These are phyloP conservation scores for Francoa sonchifolia DNA, from an alignment of 441 rosid genomes.

Conservation along the genomic window DNA sequence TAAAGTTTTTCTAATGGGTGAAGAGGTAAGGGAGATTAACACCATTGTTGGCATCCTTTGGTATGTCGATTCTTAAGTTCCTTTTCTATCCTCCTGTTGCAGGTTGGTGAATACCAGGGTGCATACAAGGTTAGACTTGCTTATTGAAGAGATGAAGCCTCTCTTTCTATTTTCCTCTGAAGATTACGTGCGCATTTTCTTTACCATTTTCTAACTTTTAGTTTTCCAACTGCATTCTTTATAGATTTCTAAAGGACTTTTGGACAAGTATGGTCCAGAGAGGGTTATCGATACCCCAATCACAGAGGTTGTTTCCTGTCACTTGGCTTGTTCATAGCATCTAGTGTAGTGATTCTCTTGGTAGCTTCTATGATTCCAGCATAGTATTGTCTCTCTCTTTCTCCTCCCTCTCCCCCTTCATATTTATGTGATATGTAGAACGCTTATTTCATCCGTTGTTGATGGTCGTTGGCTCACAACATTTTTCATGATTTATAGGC, in stretches of 20 bases:
- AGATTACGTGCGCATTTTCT: background rate
- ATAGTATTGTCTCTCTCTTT: background rate
- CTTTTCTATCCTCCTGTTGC: conserved; percentile 13
- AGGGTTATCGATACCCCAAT: conserved; percentile 95
- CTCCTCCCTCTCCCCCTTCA: background rate
- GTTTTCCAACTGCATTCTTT: conserved; percentile 9
- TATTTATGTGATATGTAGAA: background rate
- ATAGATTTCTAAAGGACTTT: conserved; percentile 78
- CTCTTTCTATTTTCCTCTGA: too few relatives aligned
- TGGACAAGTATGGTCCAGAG: conserved; percentile 92
- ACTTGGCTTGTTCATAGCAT: background rate
- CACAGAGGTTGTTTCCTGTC: conserved; percentile 51
- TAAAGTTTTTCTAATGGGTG: conserved; percentile 66
- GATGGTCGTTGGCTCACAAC: background rate
- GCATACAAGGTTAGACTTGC: conserved; percentile 75
- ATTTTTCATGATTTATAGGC: conserved; percentile 38
- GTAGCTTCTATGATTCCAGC: too few relatives aligned
- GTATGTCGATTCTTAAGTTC: conserved; percentile 2
- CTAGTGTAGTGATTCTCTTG: too few relatives aligned
- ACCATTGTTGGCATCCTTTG: too few relatives aligned
- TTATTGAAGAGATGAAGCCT: background rate
- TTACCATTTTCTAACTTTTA: background rate
- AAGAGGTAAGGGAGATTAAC: conserved; percentile 76
- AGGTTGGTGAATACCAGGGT: conserved; percentile 97
- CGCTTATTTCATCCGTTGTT: background rate